phyloP scores from a whole-genome alignment of 208 protist species.

The Phytomonas francai region DNA sequence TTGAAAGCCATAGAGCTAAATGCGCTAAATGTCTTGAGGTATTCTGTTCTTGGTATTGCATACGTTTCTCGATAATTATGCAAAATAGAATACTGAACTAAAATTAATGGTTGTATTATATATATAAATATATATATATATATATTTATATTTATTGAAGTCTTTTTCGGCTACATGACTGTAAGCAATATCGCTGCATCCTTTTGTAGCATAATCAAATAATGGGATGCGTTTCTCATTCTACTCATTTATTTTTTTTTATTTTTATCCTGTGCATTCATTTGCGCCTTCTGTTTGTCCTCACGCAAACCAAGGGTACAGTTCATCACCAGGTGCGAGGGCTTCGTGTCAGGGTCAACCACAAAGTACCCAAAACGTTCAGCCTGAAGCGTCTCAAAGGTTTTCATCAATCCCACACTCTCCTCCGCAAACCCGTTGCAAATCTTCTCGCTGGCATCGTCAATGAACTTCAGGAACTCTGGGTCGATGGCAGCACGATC shows the following conservation, averaged over 20 bases:
- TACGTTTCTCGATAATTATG: neutral
- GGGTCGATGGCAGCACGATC: constrained; percentile 79
- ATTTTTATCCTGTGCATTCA: neutral
- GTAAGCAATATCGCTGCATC: neutral
- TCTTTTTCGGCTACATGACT: neutral
- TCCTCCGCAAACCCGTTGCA: constrained; percentile 65
- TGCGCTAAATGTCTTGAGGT: neutral
- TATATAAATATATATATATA: neutral
- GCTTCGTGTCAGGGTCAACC: constrained; percentile 70
- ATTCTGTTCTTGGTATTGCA: neutral
- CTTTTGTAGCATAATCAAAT: no score
- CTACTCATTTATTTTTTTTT: neutral
- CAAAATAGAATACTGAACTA: neutral
- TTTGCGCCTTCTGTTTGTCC: constrained; percentile 73
- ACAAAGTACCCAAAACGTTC: constrained; percentile 91
- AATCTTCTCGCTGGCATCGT: constrained; percentile 71
- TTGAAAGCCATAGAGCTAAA: constrained; percentile 1
- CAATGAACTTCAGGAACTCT: constrained; percentile 84
- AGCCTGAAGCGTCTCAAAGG: constrained; percentile 80
- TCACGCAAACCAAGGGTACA: constrained; percentile 77
- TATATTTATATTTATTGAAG: neutral
- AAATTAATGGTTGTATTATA: neutral
- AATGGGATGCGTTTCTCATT: neutral
- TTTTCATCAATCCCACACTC: constrained; percentile 27
- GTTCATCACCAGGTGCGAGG: constrained; percentile 79